Base-by-base conservation (phyloP, 441 rosid genomes). In the Populus tomentosa region DNA sequence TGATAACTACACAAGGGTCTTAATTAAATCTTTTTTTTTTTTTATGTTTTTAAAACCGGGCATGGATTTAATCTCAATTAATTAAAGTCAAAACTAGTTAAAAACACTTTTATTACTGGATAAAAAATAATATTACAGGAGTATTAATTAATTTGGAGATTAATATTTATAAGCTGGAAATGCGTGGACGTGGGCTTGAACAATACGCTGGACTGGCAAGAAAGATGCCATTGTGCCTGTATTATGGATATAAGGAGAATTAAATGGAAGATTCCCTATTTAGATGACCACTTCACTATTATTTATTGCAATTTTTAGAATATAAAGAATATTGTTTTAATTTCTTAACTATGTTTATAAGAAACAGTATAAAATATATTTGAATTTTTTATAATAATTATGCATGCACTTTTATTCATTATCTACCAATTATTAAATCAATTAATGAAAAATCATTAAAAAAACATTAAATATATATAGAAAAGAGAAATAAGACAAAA, bases 1-100 rank as follows among this genome's bases (percentile, higher is more conserved):
- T 40, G 26, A 7, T 74, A 36, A 10, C 46, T 8, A 33, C 42
- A 13, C 36, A 70, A 75, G 76, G 76, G 81, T 77, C 84, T 70
- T 64, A 4, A 80, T 33, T 21, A 33, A 8, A 7, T 38, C 42
- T 38, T 9, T 38, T 38, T 38, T 1, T 38, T 1, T 36, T 1
- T 20, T 16, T 30, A 36, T 36, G 40, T 36, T 36, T 36, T 36
- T 36, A 36, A 36, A 8, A 36, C 10, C 40, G 40, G 40, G 40
- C 10, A 36, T 36, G 40, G 0, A 36, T 36, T 36, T 36, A 36
- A 8, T 8, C 10, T 36, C 8, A 36, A 8, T 36, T 36, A 36
- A 8, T 36, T 36, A 8, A 36, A 8, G 40, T 36, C 0, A 36
- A 8, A 36, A 36, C 40, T 36, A 36, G 40, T 36, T 36, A 36